Evolutionary conservation across 2,329 filamentous ascomycete genomes (phyloP), one percentile per base, ranked within the genome.

Genomic region (Colletotrichum karsti): DNA sequence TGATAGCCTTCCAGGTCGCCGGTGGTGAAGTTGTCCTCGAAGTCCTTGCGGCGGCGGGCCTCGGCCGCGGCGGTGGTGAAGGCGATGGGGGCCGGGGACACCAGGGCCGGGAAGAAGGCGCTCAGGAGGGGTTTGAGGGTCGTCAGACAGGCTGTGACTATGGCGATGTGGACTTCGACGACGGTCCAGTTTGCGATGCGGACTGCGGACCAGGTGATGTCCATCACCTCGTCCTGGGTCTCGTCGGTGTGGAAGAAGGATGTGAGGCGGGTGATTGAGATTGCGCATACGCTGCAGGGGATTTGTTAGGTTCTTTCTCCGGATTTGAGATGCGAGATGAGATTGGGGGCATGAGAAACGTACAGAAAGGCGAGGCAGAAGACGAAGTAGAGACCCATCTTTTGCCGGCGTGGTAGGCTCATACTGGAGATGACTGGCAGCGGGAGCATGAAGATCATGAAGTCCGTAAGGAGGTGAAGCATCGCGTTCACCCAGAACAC

Each of bases 371-470:
- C 81, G 33, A 82, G 78, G 42, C 82, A 80, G 46, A 82, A 79
- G 46, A 83, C 80, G 5, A 83, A 72, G 26, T 67, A 60, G 3
- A 74, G 39, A 0, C 78, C 81, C 20, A 80, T 60, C 72, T 83
- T 85, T 70, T 85, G 83, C 8, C 77, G 71, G 13, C 59, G 72
- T 2, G 82, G 77, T 41, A 85, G 78, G n/a, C 78, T 75, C 9
- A 85, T 74, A 10, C 81, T 79, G 73, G 79, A 77, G 6, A 84
- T 79, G 22, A 85, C 77, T 24, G 84, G 75, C 4, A 81, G 73
- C 0, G 83, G 83, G 30, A 86, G 70, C 1, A 73, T 35, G 18
- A 73, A 74, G 54, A 76, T 73, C 15, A 73, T n/a, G 22, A 76
- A 70, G 42, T 75, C 73, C n/a, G 71, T 74, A 22, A 63, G 64